phyloP scores from a whole-genome alignment of 306 rosid genomes.

The Erythrophleum fordii region DNA sequence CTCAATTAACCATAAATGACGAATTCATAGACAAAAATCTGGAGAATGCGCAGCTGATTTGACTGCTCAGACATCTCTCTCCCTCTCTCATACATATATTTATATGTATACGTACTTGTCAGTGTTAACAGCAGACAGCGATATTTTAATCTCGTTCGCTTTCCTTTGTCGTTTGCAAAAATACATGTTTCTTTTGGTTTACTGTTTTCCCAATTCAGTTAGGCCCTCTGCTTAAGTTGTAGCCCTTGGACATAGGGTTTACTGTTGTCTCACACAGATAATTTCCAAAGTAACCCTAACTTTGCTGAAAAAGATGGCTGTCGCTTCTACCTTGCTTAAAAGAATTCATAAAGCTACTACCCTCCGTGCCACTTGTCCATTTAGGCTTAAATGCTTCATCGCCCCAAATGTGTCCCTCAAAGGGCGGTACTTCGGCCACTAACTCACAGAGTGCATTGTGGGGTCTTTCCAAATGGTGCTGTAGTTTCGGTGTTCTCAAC shows the following conservation, averaged over 20 bases:
- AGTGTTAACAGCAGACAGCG: slow-evolving; percentile 59
- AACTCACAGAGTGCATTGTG: neutral
- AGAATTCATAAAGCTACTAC: slow-evolving; percentile 25
- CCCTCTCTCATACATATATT: slow-evolving; percentile 44
- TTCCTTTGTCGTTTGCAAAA: slow-evolving; percentile 37
- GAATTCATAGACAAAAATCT: neutral
- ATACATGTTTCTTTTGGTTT: slow-evolving; percentile 2
- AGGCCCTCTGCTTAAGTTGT: slow-evolving; percentile 22
- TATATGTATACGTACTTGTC: slow-evolving; percentile 50
- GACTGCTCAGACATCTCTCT: slow-evolving; percentile 61
- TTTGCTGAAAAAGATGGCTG: slow-evolving; percentile 47
- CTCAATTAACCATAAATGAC: no score
- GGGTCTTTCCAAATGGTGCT: neutral
- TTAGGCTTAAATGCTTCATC: slow-evolving; percentile 27
- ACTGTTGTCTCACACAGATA: slow-evolving; percentile 15
- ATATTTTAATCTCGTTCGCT: slow-evolving; percentile 43
- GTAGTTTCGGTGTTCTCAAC: slow-evolving; percentile 26
- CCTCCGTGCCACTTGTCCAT: slow-evolving; percentile 41
- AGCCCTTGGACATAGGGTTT: slow-evolving; percentile 28
- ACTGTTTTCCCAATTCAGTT: slow-evolving; percentile 40
- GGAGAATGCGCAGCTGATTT: slow-evolving; percentile 48
- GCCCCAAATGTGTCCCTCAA: neutral
- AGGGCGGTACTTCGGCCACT: neutral
- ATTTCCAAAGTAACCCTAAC: slow-evolving; percentile 42
- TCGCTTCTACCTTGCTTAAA: slow-evolving; percentile 24